Base-by-base conservation (phyloP, 805 yeast genomes). In the Pichia scutulata region DNA sequence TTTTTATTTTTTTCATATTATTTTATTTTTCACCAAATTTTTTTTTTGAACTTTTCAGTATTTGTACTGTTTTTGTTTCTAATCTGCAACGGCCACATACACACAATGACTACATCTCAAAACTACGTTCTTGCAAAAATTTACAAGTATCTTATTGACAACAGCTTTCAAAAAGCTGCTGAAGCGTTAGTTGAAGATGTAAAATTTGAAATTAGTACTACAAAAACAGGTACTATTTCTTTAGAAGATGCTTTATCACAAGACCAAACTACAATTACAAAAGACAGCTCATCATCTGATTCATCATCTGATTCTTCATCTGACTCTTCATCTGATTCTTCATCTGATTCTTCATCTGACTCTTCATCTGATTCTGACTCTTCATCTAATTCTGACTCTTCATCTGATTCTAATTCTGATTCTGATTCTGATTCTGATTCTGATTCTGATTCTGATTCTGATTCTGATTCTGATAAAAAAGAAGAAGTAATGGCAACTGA, bases 161-260 rank as follows among this genome's bases (percentile, higher is more conserved):
- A 62, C 28, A 69, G 62, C 1, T 58, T 50, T 46, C 45, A 48
- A 13, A 57, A 57, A 41, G 53, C 65, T 13, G 54, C 52, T 2
- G 56, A 58, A 23, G 58, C 59, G 14, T 67, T 60, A 53, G 63
- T 58, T 21, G 66, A 61, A 55, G 36, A 51, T 21, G 43, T 42
- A 9, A 43, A 24, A 39, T 36, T 24, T 9, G 39, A 49, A 9
- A 16, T 23, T n/a, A 30, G 23, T 10, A 10, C 12, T 23, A 61
- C 59, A 51, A 56, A 46, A 22, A 36, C 52, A 6, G 56, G 23
- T 22, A 14, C 18, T 19, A 39, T 39, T 39, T 8, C 23, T 19
- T 26, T 39, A 19, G 46, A 42, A 37, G 14, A 36, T n/a, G 16
- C 45, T 44, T 24, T 49, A n/a, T 33, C 37, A 33, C 37, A 33